Conservation (phyloP, 306 rosid genomes). For the Psophocarpus tetragonolobus region DNA sequence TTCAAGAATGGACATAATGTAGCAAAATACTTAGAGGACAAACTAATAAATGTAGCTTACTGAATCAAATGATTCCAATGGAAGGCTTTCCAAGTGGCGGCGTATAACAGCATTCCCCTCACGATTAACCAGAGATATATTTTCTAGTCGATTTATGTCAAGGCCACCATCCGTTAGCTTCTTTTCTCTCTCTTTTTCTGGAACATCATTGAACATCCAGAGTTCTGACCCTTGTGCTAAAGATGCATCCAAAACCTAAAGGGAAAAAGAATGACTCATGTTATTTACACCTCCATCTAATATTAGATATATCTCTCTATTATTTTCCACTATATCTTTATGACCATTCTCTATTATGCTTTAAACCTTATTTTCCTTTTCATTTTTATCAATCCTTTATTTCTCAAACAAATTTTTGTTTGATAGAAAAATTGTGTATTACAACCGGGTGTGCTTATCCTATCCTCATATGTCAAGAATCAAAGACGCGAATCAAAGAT, state of each 20-base stretch:
- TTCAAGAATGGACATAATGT: slow-evolving; percentile 14
- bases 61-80: slow-evolving; percentile 86
- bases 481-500: no score
- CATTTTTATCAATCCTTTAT: no score
- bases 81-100: slow-evolving; percentile 92
- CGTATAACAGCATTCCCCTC: slow-evolving; percentile 97
- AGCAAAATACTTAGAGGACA: slow-evolving; percentile 15
- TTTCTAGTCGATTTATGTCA: slow-evolving; percentile 70
- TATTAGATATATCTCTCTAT: no score
- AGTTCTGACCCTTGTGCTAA: slow-evolving; percentile 84
- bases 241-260: slow-evolving; percentile 87
- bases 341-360: no score
- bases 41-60: slow-evolving; percentile 51
- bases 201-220: slow-evolving; percentile 96
- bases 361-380: no score
- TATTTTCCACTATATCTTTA: no score
- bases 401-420: no score
- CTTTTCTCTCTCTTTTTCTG: slow-evolving; percentile 79
- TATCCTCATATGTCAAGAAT: no score
- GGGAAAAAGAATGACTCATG: no score
- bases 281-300: no score
- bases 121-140: slow-evolving; percentile 73
- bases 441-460: no score
- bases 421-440: no score
- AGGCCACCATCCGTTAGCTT: slow-evolving; percentile 89